Percentiles rank a stretch among this genome's conserved stretches.
Conservation (phyloP, 441 rosid genomes). For the Flueggea neowawraea region DNA sequence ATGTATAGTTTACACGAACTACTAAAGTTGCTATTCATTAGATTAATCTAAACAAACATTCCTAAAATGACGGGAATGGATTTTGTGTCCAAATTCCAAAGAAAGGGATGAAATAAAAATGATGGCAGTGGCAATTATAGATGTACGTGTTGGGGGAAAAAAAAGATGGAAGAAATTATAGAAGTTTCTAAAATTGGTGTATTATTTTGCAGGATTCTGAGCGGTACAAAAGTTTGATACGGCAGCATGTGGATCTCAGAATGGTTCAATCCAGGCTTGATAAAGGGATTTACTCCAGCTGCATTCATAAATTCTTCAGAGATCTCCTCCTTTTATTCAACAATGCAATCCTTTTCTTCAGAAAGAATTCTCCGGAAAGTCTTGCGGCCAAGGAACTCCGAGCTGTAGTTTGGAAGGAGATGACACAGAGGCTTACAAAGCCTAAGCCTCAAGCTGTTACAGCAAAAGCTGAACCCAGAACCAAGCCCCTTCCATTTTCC, state of each 20-base stretch:
- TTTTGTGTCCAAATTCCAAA: too few species aligned
- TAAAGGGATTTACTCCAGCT: conserved; percentile 33
- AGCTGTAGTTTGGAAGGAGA: conserved; percentile 30
- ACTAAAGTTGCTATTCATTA: too few species aligned
- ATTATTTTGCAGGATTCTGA: conserved; percentile 35
- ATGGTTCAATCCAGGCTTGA: conserved; percentile 36
- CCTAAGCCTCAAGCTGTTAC: conserved; percentile 12
- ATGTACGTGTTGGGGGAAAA: too few species aligned
- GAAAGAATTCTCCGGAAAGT: conserved; percentile 31
- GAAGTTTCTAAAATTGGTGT: too few species aligned
- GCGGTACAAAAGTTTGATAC: conserved; percentile 35
- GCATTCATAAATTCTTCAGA: conserved; percentile 28
- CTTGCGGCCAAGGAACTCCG: conserved; percentile 42
- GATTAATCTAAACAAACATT: too few species aligned
- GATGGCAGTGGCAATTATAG: too few species aligned
- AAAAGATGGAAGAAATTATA: too few species aligned
- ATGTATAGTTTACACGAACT: too few species aligned
- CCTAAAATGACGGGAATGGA: too few species aligned
- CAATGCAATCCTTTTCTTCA: conserved; percentile 34
- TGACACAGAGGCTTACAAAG: conserved; percentile 26
- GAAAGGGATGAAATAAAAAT: too few species aligned
- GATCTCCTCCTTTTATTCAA: conserved; percentile 48
- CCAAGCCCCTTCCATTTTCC: conserved; percentile 2
- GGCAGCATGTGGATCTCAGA: conserved; percentile 45
- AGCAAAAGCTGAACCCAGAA: conserved; percentile 17